phyloP scores from a whole-genome alignment of 768 basidiomycete genomes.

The Lenzites betulinus region DNA sequence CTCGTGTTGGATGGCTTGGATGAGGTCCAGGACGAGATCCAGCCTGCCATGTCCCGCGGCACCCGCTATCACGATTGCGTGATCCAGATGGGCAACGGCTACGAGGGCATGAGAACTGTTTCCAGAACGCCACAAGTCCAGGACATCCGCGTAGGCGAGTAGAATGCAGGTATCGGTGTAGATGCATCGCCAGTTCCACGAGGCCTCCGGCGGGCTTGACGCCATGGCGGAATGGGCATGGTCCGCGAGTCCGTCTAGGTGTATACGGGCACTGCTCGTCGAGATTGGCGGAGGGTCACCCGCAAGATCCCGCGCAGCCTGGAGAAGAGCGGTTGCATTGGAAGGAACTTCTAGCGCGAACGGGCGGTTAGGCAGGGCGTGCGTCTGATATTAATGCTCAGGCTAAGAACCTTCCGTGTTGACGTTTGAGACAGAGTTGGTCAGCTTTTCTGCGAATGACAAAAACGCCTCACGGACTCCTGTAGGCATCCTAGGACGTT shows the following conservation, averaged over 20 bases:
- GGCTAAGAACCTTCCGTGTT: constrained; percentile 7
- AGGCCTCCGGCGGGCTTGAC: constrained; percentile 33
- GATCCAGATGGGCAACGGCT: constrained; percentile 68
- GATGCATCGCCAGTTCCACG: constrained; percentile 60
- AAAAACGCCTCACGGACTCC: neutral
- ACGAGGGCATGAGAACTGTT: constrained; percentile 36
- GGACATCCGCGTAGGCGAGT: constrained; percentile 44
- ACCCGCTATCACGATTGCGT: constrained; percentile 83
- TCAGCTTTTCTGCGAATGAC: neutral
- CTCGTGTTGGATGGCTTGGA: constrained; percentile 58
- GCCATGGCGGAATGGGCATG: constrained; percentile 55
- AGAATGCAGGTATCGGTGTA: constrained; percentile 79
- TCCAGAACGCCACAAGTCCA: neutral
- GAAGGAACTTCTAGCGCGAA: neutral
- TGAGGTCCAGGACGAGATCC: constrained; percentile 63
- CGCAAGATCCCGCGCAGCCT: neutral
- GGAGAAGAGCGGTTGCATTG: neutral
- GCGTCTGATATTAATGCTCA: neutral
- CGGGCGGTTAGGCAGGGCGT: neutral
- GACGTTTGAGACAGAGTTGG: neutral
- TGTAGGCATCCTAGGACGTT: neutral
- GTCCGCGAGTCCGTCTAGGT: constrained; percentile 46
- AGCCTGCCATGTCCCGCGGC: constrained; percentile 61
- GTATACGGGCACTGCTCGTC: neutral
- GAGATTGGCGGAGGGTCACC: neutral